Base-by-base conservation (phyloP, 768 basidiomycete genomes). In the Podaxis sp. region DNA sequence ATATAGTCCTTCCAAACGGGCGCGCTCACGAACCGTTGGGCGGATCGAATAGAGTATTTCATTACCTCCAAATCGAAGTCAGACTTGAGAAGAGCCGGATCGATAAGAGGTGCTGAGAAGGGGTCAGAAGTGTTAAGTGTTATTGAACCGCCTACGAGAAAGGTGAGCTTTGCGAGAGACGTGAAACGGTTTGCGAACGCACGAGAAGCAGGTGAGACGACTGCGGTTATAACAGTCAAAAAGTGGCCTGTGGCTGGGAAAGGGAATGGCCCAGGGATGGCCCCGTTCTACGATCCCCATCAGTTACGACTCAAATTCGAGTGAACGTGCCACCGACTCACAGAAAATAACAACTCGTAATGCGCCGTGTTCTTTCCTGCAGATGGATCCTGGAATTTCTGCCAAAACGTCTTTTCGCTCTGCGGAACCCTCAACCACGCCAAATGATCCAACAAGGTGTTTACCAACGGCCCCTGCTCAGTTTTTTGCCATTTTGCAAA, bases 101-200 rank as follows among this genome's bases (percentile, higher is more conserved):
- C 76, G 68, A 87, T 84, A 30, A 74, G 57, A 0, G 86, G 85
- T 26, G 71, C 44, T 33, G 73, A 74, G 70, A 85, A 84, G 10
- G 84, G 77, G 66, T 80, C 71, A 24, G 72, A 75, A 15, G 82
- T 79, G 46, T 71, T 77, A 41, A 85, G 64, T 13, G 69, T 74
- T n/a, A 79, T 62, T 11, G 68, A 69, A 24, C 79, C 79, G 57
- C 77, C 78, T 80, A 49, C 30, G 28, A 49, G 1, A 36, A 24
- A 33, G 30, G 17, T 46, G 3, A 41, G 41, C 3, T 26, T 4
- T 6, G 6, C 4, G 7, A 48, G n/a, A 11, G 20, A 49, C 12
- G 6, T 13, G 28, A 40, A 66, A 17, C 36, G 56, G 12, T 58
- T 56, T 24, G 55, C 73, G 72, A 81, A 80, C 58, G 77, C 54